Percentiles rank a stretch among this genome's conserved stretches.
Evolutionary conservation across 2,329 filamentous ascomycete genomes (phyloP).

Genomic region (Ilyonectria sp.): DNA sequence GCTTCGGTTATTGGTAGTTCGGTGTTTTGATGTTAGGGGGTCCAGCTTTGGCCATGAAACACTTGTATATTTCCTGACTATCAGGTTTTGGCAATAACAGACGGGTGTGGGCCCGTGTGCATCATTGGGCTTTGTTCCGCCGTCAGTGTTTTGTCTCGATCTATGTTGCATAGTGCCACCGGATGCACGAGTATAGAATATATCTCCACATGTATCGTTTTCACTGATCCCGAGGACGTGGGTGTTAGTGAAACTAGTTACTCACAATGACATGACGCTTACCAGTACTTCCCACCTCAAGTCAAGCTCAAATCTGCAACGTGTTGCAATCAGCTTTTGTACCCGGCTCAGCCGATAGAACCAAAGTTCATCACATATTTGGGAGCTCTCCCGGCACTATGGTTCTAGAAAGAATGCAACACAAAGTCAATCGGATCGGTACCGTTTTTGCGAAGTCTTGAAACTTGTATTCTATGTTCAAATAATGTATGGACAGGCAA

Average conservation of each 20-base stretch:
- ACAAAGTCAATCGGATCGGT: too few species aligned
- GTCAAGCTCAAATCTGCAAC: neutral
- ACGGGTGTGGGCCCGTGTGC: too few species aligned
- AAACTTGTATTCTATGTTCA: constrained; percentile 4
- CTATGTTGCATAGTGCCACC: too few species aligned
- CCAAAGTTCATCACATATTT: neutral
- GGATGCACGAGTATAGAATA: too few species aligned
- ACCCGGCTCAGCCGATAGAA: neutral
- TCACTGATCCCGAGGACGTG: neutral
- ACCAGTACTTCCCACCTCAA: neutral
- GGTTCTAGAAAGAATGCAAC: neutral
- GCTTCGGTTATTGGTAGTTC: too few species aligned
- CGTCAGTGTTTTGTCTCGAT: too few species aligned
- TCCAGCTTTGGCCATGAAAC: too few species aligned
- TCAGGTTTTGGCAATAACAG: too few species aligned
- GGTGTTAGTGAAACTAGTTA: neutral
- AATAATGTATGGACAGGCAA: constrained; percentile 8
- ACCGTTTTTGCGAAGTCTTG: neutral
- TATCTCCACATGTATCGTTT: too few species aligned
- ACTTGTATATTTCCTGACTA: too few species aligned
- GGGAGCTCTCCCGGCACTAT: neutral
- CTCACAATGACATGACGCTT: neutral
- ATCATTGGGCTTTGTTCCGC: too few species aligned
- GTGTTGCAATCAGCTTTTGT: neutral
- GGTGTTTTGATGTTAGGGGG: too few species aligned